Evolutionary conservation across 345 rosid species (phyloP).

Genomic region (Populus ilicifolia): DNA sequence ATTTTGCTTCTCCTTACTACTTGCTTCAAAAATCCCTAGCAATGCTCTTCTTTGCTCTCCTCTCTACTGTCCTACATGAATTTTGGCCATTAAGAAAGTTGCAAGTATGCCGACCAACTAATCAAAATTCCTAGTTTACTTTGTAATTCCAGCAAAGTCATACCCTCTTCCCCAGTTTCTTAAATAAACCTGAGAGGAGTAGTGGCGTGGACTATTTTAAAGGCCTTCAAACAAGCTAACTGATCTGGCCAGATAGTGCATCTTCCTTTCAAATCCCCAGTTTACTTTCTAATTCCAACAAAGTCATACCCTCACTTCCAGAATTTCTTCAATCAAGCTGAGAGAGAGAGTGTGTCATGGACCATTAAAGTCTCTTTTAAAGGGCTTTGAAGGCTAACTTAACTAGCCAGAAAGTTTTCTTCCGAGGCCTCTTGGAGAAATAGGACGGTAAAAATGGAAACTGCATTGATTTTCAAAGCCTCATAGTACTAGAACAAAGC

Average conservation of each 20-base stretch:
- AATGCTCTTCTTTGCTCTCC: neutral
- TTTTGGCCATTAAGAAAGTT: neutral
- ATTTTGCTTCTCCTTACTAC: neutral
- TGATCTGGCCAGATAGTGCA: neutral
- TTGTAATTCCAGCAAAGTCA: neutral
- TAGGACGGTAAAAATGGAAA: neutral
- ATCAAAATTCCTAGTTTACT: neutral
- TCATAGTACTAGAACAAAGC: neutral
- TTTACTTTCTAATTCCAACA: neutral
- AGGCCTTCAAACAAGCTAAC: neutral
- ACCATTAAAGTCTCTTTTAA: neutral
- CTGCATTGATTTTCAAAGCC: neutral
- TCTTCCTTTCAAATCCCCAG: neutral
- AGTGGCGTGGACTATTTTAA: neutral
- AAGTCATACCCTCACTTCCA: neutral
- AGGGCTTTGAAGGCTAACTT: neutral
- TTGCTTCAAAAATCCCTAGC: neutral
- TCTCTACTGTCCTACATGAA: neutral
- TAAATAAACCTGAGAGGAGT: neutral
- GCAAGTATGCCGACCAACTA: neutral
- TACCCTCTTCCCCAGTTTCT: neutral
- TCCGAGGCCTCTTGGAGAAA: neutral
- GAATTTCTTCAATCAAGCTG: neutral
- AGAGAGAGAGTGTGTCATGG: neutral
- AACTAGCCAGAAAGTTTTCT: neutral